Base-by-base conservation (phyloP, 208 protist genomes). In the Crithidia brevicula region DNA sequence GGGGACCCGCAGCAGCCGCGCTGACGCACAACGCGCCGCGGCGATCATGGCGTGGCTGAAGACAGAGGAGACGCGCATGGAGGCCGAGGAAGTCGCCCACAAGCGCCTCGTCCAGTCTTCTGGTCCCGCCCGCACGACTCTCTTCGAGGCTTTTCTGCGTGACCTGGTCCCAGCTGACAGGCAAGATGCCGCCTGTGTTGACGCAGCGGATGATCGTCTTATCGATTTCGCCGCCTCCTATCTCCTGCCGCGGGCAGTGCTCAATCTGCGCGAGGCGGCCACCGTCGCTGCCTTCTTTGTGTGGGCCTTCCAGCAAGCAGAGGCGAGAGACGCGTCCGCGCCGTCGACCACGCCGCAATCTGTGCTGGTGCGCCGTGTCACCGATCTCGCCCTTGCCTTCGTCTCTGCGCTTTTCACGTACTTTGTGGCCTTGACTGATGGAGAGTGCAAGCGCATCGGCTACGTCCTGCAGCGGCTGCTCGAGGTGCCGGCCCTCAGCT, bases 381-480 rank as follows among this genome's bases (percentile, higher is more conserved):
- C 87, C 13, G 72, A 86, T 49, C 61, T 93, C 57, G 66, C 79
- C 2, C 73, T 91, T 34, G 74, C 77, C 7, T 72, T 89, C 20
- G 68, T 91, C 20, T 85, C 86, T 9, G 66, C 66, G 1, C 52
- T 31, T 46, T 74, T 84, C 53, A 88, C 85, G 10, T 83, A 87
- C 52, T 92, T 92, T 67, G 78, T 89, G 1, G 89, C 76, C 27
- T 75, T 91, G 49, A 92, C 86, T 2, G 84, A 91, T 69, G 79
- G 77, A n/a, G 89, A 95, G 74, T 82, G 77, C 64, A 87, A 85
- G 67, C 82, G 89, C 4, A 25, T 88, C 4, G 89, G 86, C 43
- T 74, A 83, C 58, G 58, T 95, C 8, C 42, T 95, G 23, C 64
- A 67, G 46, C 64, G 64, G 4, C 67, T 74, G 4, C 51, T 78